phyloP scores from a whole-genome alignment of 306 rosid genomes.

The Benincasa hispida region DNA sequence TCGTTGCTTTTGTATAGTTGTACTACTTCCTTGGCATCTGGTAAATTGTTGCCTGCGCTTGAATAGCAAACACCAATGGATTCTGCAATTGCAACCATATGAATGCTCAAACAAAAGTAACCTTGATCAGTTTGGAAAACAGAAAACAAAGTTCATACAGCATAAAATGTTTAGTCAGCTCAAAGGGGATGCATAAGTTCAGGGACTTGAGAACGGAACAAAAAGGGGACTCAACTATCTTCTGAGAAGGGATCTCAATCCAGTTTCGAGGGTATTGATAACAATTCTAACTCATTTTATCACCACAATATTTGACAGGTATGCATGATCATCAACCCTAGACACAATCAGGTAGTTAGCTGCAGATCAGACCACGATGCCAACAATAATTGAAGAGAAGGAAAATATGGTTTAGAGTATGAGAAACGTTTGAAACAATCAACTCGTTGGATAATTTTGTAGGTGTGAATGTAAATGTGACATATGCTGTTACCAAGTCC shows the following conservation, averaged over 20 bases:
- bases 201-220: too few species aligned
- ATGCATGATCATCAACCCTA: neutral
- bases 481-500: neutral
- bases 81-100: constrained; percentile 18
- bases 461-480: neutral
- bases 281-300: neutral
- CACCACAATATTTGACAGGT: neutral
- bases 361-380: neutral
- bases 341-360: neutral
- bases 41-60: constrained; percentile 13
- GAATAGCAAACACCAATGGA: constrained; percentile 32
- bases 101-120: neutral
- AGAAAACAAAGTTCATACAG: neutral
- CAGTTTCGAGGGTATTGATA: neutral
- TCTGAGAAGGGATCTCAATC: neutral
- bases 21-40: constrained; percentile 22
- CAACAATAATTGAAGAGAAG: neutral
- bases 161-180: neutral
- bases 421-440: neutral
- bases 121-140: neutral
- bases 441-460: neutral
- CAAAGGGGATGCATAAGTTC: neutral
- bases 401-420: neutral
- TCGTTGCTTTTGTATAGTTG: constrained; percentile 18
- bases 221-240: too few species aligned